A percentile compares a stretch with the other conserved stretches of the same genome.
phyloP scores from a whole-genome alignment of 2,329 filamentous ascomycete species.

The Coleophoma eucalyptorum region DNA sequence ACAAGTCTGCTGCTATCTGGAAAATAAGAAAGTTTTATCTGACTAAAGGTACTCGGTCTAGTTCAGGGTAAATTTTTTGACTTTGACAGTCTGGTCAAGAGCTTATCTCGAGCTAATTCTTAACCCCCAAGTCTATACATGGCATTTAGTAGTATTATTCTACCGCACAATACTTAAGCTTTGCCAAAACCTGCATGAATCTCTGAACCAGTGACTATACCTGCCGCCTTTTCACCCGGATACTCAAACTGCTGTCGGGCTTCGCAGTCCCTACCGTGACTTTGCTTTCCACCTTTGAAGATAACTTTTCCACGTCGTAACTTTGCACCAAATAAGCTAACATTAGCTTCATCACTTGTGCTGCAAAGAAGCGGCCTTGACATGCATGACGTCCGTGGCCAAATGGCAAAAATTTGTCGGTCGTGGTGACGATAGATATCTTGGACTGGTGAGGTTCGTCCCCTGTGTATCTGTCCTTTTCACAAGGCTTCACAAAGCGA shows the following conservation, averaged over 20 bases:
- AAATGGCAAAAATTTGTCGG: conserved; percentile 5
- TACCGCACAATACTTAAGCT: too few species aligned
- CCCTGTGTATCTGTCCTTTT: not conserved
- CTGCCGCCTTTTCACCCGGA: not conserved
- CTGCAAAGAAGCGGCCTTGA: conserved; percentile 11
- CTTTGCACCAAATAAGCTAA: conserved; percentile 8
- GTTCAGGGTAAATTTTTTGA: too few species aligned
- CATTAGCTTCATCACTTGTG: conserved; percentile 8
- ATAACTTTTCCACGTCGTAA: conserved; percentile 7
- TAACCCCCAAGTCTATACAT: too few species aligned
- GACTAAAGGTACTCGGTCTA: too few species aligned
- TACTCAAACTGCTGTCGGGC: not conserved
- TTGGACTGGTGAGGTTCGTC: not conserved
- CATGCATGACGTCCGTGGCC: conserved; percentile 10
- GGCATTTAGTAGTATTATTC: too few species aligned
- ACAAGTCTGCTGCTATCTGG: too few species aligned
- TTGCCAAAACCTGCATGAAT: too few species aligned
- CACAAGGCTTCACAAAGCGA: conserved; percentile 7
- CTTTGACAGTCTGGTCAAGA: too few species aligned
- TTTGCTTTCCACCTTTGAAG: not conserved
- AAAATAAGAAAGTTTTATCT: too few species aligned
- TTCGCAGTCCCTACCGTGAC: not conserved
- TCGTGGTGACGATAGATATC: conserved; percentile 3
- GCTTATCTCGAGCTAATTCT: too few species aligned
- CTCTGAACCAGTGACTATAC: too few species aligned